A percentile compares a stretch with the other conserved stretches of the same genome.
These are phyloP conservation scores for Cardamine chenopodiifolia DNA, from an alignment of 345 rosid species.

Conservation along the genomic window DNA sequence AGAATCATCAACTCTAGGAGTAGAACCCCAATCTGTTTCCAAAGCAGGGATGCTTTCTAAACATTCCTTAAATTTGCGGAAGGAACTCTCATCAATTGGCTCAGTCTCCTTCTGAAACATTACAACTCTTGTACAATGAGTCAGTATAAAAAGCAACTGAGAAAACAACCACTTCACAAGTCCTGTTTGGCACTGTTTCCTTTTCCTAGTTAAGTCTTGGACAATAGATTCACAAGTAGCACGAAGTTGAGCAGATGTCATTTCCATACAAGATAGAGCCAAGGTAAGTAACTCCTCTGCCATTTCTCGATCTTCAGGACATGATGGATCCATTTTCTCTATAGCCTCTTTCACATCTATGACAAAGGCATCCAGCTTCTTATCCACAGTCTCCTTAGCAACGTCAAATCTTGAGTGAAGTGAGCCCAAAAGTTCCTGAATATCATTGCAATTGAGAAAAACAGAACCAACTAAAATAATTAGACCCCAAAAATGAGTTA, in stretches of 20 bases:
- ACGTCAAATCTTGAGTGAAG: constrained; percentile 72
- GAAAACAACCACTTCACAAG: constrained; percentile 70
- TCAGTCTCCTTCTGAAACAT: constrained; percentile 72
- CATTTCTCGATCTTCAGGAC: constrained; percentile 58
- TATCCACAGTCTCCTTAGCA: constrained; percentile 66
- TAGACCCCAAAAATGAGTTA: background rate
- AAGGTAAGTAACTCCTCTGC: constrained; percentile 59
- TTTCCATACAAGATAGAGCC: constrained; percentile 61
- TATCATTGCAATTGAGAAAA: constrained; percentile 21
- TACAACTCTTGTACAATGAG: constrained; percentile 76
- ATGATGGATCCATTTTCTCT: constrained; percentile 56
- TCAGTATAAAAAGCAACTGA: constrained; percentile 75
- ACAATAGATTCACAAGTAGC: constrained; percentile 67
- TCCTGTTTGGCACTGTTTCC: constrained; percentile 68
- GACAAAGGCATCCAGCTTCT: constrained; percentile 60
- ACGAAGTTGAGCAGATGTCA: constrained; percentile 65
- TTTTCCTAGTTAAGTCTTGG: constrained; percentile 68
- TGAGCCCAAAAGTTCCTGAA: constrained; percentile 71
- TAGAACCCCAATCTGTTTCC: constrained; percentile 60
- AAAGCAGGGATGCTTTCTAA: constrained; percentile 75
- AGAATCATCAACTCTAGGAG: constrained; percentile 49
- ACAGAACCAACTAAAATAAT: background rate
- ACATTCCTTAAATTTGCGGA: constrained; percentile 69
- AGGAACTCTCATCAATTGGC: constrained; percentile 66
- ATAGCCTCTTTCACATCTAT: constrained; percentile 59